Evolutionary conservation across 345 rosid genomes (phyloP).

Genomic region (Aquilaria yunnanensis): DNA sequence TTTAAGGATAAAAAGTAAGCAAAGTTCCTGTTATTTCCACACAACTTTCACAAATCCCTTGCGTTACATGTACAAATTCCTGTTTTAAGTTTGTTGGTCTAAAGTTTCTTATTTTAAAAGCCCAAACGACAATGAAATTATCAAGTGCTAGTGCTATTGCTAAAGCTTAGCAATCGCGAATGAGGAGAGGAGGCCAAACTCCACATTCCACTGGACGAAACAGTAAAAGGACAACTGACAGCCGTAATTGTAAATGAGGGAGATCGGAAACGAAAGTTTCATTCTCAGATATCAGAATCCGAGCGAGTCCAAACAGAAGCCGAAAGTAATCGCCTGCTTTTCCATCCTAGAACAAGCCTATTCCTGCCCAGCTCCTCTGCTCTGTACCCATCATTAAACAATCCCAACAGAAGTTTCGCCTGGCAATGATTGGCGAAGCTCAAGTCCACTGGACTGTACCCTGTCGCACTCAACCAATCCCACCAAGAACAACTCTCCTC

Average conservation of each 20-base stretch:
- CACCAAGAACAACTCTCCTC: slow-evolving; percentile 40
- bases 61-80: too few species aligned
- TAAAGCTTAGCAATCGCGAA: too few species aligned
- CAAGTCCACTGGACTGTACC: slow-evolving; percentile 36
- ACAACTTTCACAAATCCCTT: too few species aligned
- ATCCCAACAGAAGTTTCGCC: slow-evolving; percentile 68
- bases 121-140: too few species aligned
- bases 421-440: slow-evolving; percentile 88
- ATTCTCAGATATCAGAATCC: slow-evolving; percentile 28
- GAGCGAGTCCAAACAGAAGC: slow-evolving; percentile 67
- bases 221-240: too few species aligned
- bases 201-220: too few species aligned
- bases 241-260: background rate
- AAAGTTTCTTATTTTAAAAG: too few species aligned
- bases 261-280: background rate
- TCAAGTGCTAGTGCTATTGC: too few species aligned
- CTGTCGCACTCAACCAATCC: slow-evolving; percentile 39
- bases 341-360: slow-evolving; percentile 77
- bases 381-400: slow-evolving; percentile 69
- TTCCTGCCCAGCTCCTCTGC: slow-evolving; percentile 62
- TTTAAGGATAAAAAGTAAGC: too few species aligned
- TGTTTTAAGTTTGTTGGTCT: too few species aligned
- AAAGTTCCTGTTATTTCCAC: too few species aligned
- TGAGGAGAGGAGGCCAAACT: too few species aligned
- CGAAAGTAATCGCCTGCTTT: slow-evolving; percentile 68